phyloP scores from a whole-genome alignment of 805 yeast genomes.

The Saturnispora silvae region DNA sequence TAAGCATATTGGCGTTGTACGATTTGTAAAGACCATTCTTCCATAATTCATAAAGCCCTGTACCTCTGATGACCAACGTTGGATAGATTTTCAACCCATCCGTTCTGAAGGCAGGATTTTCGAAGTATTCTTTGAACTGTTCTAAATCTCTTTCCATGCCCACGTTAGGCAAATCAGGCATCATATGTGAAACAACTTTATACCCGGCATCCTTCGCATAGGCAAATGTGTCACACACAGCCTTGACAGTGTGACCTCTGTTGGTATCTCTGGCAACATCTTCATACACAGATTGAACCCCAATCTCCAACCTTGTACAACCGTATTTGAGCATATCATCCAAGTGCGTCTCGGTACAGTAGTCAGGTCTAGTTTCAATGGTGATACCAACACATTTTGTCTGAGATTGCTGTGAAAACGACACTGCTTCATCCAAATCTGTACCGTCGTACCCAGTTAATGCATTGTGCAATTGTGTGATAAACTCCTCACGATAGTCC shows the following conservation, averaged over 20 bases:
- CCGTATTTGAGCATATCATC: slow-evolving; percentile 95
- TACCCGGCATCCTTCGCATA: slow-evolving; percentile 98
- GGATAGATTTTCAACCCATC: slow-evolving; percentile 95
- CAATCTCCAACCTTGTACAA: slow-evolving; percentile 92
- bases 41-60: slow-evolving; percentile 96
- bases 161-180: slow-evolving; percentile 98
- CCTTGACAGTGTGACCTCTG: slow-evolving; percentile 93
- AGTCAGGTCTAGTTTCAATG: slow-evolving; percentile 96
- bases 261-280: slow-evolving; percentile 98
- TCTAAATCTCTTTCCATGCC: slow-evolving; percentile 97
- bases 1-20: slow-evolving; percentile 86
- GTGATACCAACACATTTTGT: slow-evolving; percentile 98
- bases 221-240: slow-evolving; percentile 92
- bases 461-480: slow-evolving; percentile 87
- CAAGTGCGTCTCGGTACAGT: slow-evolving; percentile 90
- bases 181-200: slow-evolving; percentile 97
- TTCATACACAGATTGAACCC: slow-evolving; percentile 94
- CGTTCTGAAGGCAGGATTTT: slow-evolving; percentile 92
- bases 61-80: slow-evolving; percentile 92
- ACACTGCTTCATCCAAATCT: slow-evolving; percentile 82
- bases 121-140: slow-evolving; percentile 93
- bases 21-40: slow-evolving; percentile 90
- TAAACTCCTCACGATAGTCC: slow-evolving; percentile 83
- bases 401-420: slow-evolving; percentile 82
- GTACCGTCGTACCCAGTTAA: slow-evolving; percentile 84